These are phyloP conservation scores for Cyberlindnera japonica DNA, from an alignment of 805 yeast genomes.

Conservation along the genomic window DNA sequence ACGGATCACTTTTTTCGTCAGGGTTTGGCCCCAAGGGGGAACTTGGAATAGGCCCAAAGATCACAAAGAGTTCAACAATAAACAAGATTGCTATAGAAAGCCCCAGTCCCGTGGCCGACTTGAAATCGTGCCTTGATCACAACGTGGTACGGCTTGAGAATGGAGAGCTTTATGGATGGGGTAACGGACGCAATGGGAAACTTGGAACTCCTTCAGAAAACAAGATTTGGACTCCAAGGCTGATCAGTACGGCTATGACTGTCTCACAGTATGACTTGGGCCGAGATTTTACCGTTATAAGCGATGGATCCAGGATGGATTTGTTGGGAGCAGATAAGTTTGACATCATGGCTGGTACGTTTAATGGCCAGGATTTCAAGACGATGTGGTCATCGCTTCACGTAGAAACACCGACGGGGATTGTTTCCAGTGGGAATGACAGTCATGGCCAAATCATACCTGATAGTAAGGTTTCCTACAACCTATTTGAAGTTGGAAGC, in stretches of 20 bases:
- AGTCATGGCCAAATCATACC: constrained; percentile 64
- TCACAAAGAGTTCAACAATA: constrained; percentile 1
- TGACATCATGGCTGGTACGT: constrained; percentile 6
- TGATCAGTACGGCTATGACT: not conserved
- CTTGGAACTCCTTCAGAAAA: constrained; percentile 25
- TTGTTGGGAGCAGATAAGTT: constrained; percentile 36
- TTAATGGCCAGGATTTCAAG: constrained; percentile 27
- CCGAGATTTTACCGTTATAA: constrained; percentile 51
- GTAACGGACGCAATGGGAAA: constrained; percentile 63
- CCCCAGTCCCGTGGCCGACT: constrained; percentile 8
- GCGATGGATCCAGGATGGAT: constrained; percentile 21
- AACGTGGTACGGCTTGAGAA: constrained; percentile 36
- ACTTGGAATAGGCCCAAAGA: constrained; percentile 48
- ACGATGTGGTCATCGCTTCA: constrained; percentile 85
- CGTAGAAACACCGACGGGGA: constrained; percentile 28
- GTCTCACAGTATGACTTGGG: constrained; percentile 36
- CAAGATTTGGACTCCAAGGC: constrained; percentile 18
- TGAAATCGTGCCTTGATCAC: constrained; percentile 44
- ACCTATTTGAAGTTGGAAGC: constrained; percentile 58
- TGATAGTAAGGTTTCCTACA: constrained; percentile 1
- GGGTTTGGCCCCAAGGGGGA: constrained; percentile 77
- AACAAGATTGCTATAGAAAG: constrained; percentile 11
- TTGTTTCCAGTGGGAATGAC: constrained; percentile 66
- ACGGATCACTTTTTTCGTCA: constrained; percentile 42
- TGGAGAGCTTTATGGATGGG: constrained; percentile 61